Base-by-base conservation (phyloP, 257 asterid species). In the Datura wrightii region DNA sequence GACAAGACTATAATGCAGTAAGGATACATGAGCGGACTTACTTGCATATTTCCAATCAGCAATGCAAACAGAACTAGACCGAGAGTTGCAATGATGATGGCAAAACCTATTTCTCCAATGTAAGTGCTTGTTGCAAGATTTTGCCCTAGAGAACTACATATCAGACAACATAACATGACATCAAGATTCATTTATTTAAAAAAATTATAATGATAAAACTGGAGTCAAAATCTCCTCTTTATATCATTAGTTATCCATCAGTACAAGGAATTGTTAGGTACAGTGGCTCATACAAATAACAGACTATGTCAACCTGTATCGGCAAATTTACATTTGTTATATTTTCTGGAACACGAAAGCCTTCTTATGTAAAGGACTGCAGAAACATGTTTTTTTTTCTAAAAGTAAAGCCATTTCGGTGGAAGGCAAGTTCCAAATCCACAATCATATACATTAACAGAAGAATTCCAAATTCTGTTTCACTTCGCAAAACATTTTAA, bases 31-130 rank as follows among this genome's bases (percentile, higher is more conserved):
- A 84, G 85, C 2, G 8, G 62, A 54, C 96, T 89, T 86, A 96
- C 99, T 82, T 96, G 98, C 99, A 96, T 96, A 83, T 96, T 96
- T 36, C 98, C 98, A 19, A 96, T 94, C 79, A 96, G 97, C 93
- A 96, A 90, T 2, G 94, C 99, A 37, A 96, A 96, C 58, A 96
- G 97, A 87, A 96, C 97, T 9, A 96, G 92, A 16, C 99, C 99
- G 1, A 96, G 91, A 56, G 90, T 87, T 3, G 98, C 98, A 3
- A 93, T 83, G n/a, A 94, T 70, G 83, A 96, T 92, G 71, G 98
- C 98, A 66, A 94, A 93, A 86, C 67, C 65, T 63, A 94, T 96
- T 85, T 96, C 98, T 63, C 98, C 99, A 4, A 94, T 89, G 58
- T 90, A 88, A 16, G 96, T 93, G 92, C 94, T 94, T 1, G 99